Evolutionary conservation across 805 yeast genomes (phyloP).

Genomic region (Kluyveromyces wickerhamii): DNA sequence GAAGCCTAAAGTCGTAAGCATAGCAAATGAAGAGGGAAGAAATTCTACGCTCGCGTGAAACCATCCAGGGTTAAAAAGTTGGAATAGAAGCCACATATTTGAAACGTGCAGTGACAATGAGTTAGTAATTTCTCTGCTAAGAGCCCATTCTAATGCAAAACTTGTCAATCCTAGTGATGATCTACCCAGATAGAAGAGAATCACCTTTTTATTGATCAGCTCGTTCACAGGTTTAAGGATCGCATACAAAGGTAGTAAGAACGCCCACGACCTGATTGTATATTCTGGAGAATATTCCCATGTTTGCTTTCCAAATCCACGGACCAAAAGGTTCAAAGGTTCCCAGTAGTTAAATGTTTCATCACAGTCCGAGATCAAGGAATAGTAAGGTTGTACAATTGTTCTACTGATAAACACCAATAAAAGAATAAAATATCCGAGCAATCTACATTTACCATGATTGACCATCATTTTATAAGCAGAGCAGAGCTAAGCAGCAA

Average conservation of each 20-base stretch:
- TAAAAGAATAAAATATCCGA: neutral
- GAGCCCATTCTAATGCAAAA: constrained; percentile 38
- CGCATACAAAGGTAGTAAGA: constrained; percentile 41
- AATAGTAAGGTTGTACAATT: constrained; percentile 36
- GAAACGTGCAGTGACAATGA: constrained; percentile 33
- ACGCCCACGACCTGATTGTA: constrained; percentile 82
- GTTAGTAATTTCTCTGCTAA: constrained; percentile 18
- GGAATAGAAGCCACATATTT: constrained; percentile 54
- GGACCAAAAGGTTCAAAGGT: constrained; percentile 67
- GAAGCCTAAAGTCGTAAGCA: constrained; percentile 36
- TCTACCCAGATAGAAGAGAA: constrained; percentile 22
- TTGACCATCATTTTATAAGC: no score
- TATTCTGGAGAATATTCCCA: constrained; percentile 94
- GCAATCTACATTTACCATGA: neutral
- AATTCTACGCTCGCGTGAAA: constrained; percentile 82
- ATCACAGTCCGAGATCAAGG: constrained; percentile 82
- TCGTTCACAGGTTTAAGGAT: constrained; percentile 19
- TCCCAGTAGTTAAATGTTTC: constrained; percentile 94
- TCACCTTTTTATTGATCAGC: constrained; percentile 21
- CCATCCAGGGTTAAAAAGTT: constrained; percentile 68
- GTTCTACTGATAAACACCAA: neutral
- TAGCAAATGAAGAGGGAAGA: constrained; percentile 74
- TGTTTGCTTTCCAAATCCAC: constrained; percentile 87
- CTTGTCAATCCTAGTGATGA: constrained; percentile 21
- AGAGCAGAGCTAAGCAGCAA: no score